Conservation (phyloP, 345 rosid species). For the Corymbia maculata region DNA sequence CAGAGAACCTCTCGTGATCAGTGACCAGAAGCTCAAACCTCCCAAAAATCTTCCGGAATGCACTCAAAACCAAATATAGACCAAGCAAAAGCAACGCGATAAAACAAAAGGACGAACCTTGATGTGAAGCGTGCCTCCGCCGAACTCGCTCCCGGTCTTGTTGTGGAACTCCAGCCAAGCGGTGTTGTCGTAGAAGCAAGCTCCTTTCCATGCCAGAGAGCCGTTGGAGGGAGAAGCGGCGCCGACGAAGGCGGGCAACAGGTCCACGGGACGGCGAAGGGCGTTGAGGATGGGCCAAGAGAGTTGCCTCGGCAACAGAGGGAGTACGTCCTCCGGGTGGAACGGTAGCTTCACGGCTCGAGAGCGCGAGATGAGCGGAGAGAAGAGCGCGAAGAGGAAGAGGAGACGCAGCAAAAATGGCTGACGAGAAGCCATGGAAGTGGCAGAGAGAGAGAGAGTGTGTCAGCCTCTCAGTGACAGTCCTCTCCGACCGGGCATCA, state of each 20-base stretch:
- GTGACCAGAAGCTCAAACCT: neutral
- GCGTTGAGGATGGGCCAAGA: slow-evolving; percentile 76
- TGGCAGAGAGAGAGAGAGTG: neutral
- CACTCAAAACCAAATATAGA: neutral
- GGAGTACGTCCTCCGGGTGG: slow-evolving; percentile 65
- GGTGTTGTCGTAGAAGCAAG: slow-evolving; percentile 67
- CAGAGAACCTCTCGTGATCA: neutral
- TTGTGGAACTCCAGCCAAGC: slow-evolving; percentile 94
- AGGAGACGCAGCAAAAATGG: neutral
- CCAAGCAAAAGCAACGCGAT: neutral
- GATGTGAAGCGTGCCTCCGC: slow-evolving; percentile 91
- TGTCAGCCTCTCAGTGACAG: neutral
- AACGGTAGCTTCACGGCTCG: slow-evolving; percentile 31
- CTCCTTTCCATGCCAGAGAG: slow-evolving; percentile 68
- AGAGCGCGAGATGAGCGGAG: neutral
- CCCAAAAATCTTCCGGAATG: neutral
- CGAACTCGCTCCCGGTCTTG: slow-evolving; percentile 63
- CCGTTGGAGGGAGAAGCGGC: slow-evolving; percentile 37
- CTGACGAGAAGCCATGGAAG: neutral
- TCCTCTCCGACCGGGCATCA: neutral
- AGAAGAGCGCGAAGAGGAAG: neutral
- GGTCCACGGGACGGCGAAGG: slow-evolving; percentile 53
- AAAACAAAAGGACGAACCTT: slow-evolving; percentile 23
- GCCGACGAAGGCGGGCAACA: slow-evolving; percentile 83
- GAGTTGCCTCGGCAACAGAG: slow-evolving; percentile 57